A percentile compares a stretch with the other conserved stretches of the same genome.
Conservation (phyloP, 2,329 filamentous ascomycete species). For the Neurospora crassa region DNA sequence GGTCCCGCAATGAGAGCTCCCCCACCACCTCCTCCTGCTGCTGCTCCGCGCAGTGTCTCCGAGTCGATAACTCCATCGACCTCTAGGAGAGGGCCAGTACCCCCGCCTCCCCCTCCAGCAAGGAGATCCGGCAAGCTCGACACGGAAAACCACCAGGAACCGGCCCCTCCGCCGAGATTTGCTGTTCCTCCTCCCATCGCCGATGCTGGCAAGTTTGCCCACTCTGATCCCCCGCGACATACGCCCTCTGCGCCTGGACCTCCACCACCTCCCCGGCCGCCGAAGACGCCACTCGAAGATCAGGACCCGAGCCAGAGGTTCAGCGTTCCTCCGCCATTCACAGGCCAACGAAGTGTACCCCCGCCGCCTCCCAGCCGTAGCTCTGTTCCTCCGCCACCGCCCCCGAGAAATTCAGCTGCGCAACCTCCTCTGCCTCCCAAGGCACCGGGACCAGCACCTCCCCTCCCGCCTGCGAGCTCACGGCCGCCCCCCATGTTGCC, state of each 20-base stretch:
- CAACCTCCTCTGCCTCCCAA: conserved; percentile 39
- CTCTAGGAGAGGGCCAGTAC: conserved; percentile 32
- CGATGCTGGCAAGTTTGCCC: conserved; percentile 80
- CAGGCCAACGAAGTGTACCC: conserved; percentile 56
- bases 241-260: conserved; percentile 44
- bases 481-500: conserved; percentile 40
- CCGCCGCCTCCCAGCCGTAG: conserved; percentile 68
- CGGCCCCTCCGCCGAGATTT: conserved; percentile 62
- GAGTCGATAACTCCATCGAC: conserved; percentile 26
- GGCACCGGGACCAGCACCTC: conserved; percentile 35
- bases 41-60: conserved; percentile 11
- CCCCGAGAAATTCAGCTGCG: conserved; percentile 31
- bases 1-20: conserved; percentile 29
- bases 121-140: conserved; percentile 48
- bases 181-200: conserved; percentile 78
- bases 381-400: conserved; percentile 62
- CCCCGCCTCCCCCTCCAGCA: conserved; percentile 49
- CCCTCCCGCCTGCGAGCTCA: conserved; percentile 40
- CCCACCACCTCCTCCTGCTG: conserved; percentile 29
- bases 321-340: conserved; percentile 71
- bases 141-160: conserved; percentile 27
- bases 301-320: conserved; percentile 52
- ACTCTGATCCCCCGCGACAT: conserved; percentile 37
- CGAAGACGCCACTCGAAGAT: conserved; percentile 64
- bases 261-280: conserved; percentile 57